Percentiles rank a stretch among this genome's conserved stretches.
Conservation (phyloP, 306 rosid species). For the Sechiopsis laciniata region DNA sequence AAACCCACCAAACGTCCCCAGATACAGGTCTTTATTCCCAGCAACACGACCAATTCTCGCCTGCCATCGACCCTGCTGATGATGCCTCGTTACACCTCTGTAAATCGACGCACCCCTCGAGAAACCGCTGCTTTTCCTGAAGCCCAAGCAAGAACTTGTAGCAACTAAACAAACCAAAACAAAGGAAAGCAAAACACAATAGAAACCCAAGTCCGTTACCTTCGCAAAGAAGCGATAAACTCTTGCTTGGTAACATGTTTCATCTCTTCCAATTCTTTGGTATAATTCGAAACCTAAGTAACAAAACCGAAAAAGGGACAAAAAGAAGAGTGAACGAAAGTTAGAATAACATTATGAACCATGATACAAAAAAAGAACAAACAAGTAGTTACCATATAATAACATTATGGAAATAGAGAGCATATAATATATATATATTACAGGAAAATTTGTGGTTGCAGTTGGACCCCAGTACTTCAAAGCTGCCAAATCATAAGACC, state of each 20-base stretch:
- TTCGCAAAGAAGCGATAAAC: constrained; percentile 85
- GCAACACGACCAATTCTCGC: constrained; percentile 99
- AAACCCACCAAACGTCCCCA: constrained; percentile 78
- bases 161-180: neutral
- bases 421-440: constrained; percentile 24
- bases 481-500: constrained; percentile 98
- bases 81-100: constrained; percentile 77
- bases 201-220: constrained; percentile 32
- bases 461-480: constrained; percentile 92
- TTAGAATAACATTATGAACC: neutral
- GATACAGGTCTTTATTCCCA: constrained; percentile 87
- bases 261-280: constrained; percentile 85
- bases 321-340: no score
- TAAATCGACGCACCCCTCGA: constrained; percentile 55
- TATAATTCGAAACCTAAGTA: constrained; percentile 56
- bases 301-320: neutral
- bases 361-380: neutral
- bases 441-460: constrained; percentile 94
- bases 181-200: neutral
- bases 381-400: neutral
- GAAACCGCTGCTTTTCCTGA: constrained; percentile 96
- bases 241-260: constrained; percentile 85
- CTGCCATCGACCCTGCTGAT: constrained; percentile 99
- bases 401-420: neutral
- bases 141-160: neutral